Percentiles rank a stretch among this genome's conserved stretches.
Conservation (phyloP, 805 yeast genomes). For the Wickerhamiella allomyrinae region DNA sequence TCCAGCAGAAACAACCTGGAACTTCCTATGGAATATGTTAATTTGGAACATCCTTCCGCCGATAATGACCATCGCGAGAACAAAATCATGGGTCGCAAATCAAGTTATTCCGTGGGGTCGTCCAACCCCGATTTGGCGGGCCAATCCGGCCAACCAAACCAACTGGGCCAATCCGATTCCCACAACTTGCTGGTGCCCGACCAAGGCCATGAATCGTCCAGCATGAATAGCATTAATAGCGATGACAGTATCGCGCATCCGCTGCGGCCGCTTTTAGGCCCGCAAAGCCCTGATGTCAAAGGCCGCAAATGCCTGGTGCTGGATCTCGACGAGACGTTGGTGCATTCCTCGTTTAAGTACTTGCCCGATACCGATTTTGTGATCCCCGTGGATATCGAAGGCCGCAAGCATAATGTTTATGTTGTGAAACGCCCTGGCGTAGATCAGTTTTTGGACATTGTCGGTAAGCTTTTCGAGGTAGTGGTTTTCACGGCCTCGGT, state of each 20-base stretch:
- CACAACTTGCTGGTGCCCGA: neutral
- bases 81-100: constrained; percentile 8
- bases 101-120: constrained; percentile 6
- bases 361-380: constrained; percentile 90
- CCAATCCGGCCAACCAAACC: too few relatives aligned
- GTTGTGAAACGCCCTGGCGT: constrained; percentile 97
- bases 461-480: constrained; percentile 81
- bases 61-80: constrained; percentile 2
- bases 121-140: neutral
- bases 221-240: neutral
- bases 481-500: constrained; percentile 97
- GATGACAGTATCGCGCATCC: neutral
- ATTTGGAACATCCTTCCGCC: neutral
- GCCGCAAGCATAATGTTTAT: constrained; percentile 82
- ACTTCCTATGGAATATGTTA: constrained; percentile 10
- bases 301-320: constrained; percentile 75
- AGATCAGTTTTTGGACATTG: constrained; percentile 72
- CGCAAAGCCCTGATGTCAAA: constrained; percentile 34
- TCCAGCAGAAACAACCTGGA: constrained; percentile 1
- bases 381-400: constrained; percentile 92
- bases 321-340: constrained; percentile 91
- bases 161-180: neutral
- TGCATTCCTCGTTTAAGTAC: constrained; percentile 87
- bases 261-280: constrained; percentile 35
- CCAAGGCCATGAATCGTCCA: neutral